A percentile compares a stretch with the other conserved stretches of the same genome.
These are phyloP conservation scores for Fusarium dlaminii DNA, from an alignment of 2,329 filamentous ascomycete genomes.

Conservation along the genomic window DNA sequence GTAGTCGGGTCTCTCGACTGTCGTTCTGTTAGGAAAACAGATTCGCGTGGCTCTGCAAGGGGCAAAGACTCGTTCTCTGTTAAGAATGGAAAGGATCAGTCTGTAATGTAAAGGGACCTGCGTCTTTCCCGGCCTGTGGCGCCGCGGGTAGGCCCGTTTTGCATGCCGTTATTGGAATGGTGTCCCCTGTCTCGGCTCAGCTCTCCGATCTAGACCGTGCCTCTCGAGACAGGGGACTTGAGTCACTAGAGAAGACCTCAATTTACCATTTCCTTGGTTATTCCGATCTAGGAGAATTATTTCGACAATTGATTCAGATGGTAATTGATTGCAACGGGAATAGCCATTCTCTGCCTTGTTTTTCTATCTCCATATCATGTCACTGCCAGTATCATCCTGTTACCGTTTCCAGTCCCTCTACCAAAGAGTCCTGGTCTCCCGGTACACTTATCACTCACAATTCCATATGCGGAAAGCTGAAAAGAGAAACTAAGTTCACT, in stretches of 20 bases:
- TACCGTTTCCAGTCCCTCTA: not conserved
- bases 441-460: not conserved
- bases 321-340: not conserved
- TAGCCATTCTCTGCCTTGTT: not conserved
- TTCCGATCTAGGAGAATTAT: not conserved
- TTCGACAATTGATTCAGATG: not conserved
- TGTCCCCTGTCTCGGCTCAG: not conserved
- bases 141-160: constrained; percentile 5
- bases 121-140: not conserved
- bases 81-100: constrained; percentile 2
- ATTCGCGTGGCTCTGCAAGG: not conserved
- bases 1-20: not conserved
- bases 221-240: not conserved
- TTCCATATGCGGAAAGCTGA: not conserved
- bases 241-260: not conserved
- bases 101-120: not conserved
- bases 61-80: not conserved
- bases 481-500: not conserved
- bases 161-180: not conserved
- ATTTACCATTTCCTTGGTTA: not conserved
- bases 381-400: not conserved
- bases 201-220: not conserved
- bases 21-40: not conserved
- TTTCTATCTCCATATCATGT: not conserved
- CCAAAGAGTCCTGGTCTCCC: not conserved